phyloP scores from a whole-genome alignment of 805 yeast genomes.

The Teunomyces atbi region DNA sequence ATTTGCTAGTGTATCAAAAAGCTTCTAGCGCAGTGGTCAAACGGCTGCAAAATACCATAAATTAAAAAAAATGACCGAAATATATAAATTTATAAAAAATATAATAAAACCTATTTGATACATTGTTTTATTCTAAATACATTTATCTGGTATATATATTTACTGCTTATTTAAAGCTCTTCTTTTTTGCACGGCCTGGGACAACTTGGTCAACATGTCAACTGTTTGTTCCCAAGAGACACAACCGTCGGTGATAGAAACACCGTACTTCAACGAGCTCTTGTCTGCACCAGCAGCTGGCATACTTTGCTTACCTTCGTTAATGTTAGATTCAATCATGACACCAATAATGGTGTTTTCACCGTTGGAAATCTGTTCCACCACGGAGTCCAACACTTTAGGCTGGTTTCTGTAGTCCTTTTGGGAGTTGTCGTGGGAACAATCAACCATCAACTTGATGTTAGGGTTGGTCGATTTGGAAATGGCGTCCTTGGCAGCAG shows the following conservation, averaged over 20 bases:
- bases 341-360: slow-evolving; percentile 83
- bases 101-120: no score
- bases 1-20: not conserved
- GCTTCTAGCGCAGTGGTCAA: not conserved
- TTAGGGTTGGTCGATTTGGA: slow-evolving; percentile 44
- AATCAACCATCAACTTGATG: slow-evolving; percentile 84
- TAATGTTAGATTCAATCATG: slow-evolving; percentile 91
- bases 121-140: not conserved
- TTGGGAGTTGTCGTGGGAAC: slow-evolving; percentile 95
- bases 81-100: not conserved
- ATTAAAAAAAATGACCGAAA: not conserved
- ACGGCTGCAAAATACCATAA: not conserved
- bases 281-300: slow-evolving; percentile 54
- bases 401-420: slow-evolving; percentile 97
- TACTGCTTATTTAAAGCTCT: slow-evolving; percentile 40
- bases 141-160: not conserved
- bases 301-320: slow-evolving; percentile 87
- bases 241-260: slow-evolving; percentile 96
- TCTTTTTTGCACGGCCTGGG: slow-evolving; percentile 82
- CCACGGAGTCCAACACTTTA: slow-evolving; percentile 77
- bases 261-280: slow-evolving; percentile 80
- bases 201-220: slow-evolving; percentile 70
- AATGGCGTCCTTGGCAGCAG: slow-evolving; percentile 68
- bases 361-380: slow-evolving; percentile 78
- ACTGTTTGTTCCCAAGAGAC: slow-evolving; percentile 90